phyloP scores from a whole-genome alignment of 805 yeast species.

The Candida ponderosae region DNA sequence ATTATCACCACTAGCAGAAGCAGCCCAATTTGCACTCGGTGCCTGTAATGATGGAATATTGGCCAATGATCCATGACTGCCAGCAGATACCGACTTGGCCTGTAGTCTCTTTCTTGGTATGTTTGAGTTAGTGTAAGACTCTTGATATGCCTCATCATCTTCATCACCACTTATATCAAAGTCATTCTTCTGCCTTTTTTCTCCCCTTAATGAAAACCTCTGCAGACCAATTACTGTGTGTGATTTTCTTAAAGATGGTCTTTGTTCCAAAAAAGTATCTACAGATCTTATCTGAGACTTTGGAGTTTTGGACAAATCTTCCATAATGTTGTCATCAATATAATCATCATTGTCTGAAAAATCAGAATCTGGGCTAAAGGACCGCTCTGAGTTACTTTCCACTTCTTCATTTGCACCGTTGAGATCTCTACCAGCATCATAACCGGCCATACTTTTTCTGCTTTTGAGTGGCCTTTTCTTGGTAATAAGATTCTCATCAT shows the following conservation, averaged over 20 bases:
- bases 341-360: background rate
- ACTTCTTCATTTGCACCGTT: too few species aligned
- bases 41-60: conserved; percentile 30
- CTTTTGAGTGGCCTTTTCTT: too few species aligned
- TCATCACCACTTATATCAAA: conserved; percentile 6
- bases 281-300: conserved; percentile 14
- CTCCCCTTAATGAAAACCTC: conserved; percentile 5
- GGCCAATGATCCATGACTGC: conserved; percentile 12
- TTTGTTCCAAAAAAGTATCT: conserved; percentile 6
- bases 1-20: conserved; percentile 32
- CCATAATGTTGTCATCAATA: conserved; percentile 7
- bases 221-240: conserved; percentile 21
- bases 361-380: background rate
- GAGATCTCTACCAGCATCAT: too few species aligned
- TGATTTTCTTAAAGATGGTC: conserved; percentile 17
- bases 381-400: background rate
- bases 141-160: conserved; percentile 6
- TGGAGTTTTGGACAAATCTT: conserved; percentile 14
- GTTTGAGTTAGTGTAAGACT: background rate
- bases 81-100: conserved; percentile 6
- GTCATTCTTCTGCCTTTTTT: conserved; percentile 1
- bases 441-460: too few species aligned
- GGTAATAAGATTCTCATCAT: too few species aligned
- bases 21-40: conserved; percentile 32
- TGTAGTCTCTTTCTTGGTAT: conserved; percentile 17